A percentile compares a stretch with the other conserved stretches of the same genome.
Evolutionary conservation across 139 green algal genomes (phyloP).

Genomic region (Choricystis sp.): DNA sequence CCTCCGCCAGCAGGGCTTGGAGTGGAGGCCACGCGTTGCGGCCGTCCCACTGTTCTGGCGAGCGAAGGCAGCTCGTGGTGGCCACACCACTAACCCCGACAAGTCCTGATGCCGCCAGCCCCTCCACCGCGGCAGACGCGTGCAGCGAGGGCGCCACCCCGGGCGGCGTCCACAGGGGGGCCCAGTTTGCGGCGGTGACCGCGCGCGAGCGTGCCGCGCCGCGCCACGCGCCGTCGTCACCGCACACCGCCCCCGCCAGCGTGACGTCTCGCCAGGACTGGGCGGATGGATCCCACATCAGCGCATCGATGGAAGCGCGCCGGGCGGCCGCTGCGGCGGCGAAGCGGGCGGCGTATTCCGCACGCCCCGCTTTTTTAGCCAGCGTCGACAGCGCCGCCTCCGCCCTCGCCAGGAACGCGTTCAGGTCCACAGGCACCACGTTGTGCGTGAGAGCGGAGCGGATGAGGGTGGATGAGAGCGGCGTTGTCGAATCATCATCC

Average conservation of each 20-base stretch:
- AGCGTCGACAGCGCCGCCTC: not conserved
- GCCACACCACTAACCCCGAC: constrained; percentile 33
- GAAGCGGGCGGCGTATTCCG: constrained; percentile 14
- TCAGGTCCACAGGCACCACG: constrained; percentile 81
- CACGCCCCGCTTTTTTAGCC: constrained; percentile 36
- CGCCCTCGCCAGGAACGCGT: constrained; percentile 55
- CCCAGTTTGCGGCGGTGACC: constrained; percentile 58
- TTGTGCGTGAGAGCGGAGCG: not conserved
- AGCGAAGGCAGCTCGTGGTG: constrained; percentile 28
- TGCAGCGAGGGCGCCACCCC: constrained; percentile 2
- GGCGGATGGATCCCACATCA: constrained; percentile 48
- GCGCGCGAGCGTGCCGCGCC: no score
- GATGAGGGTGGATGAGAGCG: not conserved
- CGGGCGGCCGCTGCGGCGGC: constrained; percentile 3
- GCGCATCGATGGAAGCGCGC: constrained; percentile 28
- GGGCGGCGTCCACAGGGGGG: constrained; percentile 61
- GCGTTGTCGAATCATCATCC: no score
- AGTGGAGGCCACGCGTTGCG: constrained; percentile 89
- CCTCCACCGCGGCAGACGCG: constrained; percentile 4
- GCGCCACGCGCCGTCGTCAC: no score
- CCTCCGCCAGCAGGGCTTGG: constrained; percentile 53
- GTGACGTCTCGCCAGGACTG: constrained; percentile 55
- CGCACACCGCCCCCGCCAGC: constrained; percentile 10
- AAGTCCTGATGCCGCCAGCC: constrained; percentile 20
- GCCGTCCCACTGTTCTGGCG: constrained; percentile 87